Base-by-base conservation (phyloP, 192 early-diverging fungal genomes). In the Allomyces javanicus region DNA sequence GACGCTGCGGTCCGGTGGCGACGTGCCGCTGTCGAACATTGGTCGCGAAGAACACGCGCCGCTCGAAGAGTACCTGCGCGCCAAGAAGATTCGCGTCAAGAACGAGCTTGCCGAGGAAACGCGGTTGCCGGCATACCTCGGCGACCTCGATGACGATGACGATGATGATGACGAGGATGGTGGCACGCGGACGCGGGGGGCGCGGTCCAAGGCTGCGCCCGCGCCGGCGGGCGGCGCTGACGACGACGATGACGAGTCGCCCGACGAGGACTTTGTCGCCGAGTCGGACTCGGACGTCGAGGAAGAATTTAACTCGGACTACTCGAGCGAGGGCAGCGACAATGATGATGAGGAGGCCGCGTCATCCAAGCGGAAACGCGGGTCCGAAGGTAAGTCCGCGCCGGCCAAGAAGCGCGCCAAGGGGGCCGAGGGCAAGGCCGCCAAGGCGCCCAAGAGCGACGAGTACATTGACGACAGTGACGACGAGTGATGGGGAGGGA, bases 211-310 rank as follows among this genome's bases (percentile, higher is more conserved):
- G 40, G 25, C 24, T 61, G 10, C 22, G 21, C 67, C 61, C 7
- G 72, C 72, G 21, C 63, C 63, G 19, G 74, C 68, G 19, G 67
- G 63, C 11, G 63, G 55, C 64, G 73, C 67, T 62, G 76, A 72
- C 26, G 78, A 79, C 45, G 86, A 85, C 23, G 83, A 86, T n/a
- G 86, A 86, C 25, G 83, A 81, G 50, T 86, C 81, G 67, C 81
- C 83, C 63, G 93, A 96, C 70, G 93, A 96, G 76, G 93, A 96
- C 77, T 96, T 92, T 78, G 80, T 84, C 4, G 88, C 85, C 0
- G 80, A 72, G 19, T 63, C 64, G 22, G 74, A 71, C 9, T 44
- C 40, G 44, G 76, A 77, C 63, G 77, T 76, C 14, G 75, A 68
- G 22, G 80, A 79, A 67, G 76, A 75, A 62, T 79, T 77, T 61